A percentile compares a stretch with the other conserved stretches of the same genome.
phyloP scores from a whole-genome alignment of 2,329 filamentous ascomycete genomes.

The Aspergillus carbonarius region DNA sequence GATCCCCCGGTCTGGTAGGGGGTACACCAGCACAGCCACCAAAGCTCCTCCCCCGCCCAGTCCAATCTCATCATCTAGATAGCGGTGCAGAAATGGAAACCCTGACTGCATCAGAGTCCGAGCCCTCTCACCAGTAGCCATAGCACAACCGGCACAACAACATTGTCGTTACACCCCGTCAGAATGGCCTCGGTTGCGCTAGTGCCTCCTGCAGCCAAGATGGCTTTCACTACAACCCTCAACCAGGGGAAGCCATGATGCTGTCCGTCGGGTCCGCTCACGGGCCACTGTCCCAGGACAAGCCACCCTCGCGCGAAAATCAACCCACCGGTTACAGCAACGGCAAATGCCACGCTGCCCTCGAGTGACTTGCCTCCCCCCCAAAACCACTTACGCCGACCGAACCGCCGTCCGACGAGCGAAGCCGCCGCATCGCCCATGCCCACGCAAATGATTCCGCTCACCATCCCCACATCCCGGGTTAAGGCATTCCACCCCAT shows the following conservation, averaged over 20 bases:
- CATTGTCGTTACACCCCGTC: constrained; percentile 97
- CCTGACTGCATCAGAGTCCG: constrained; percentile 32
- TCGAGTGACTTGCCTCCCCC: constrained; percentile 94
- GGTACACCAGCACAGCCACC: too few species aligned
- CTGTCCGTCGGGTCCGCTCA: constrained; percentile 19
- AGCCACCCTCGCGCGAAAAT: constrained; percentile 72
- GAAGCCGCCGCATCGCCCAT: constrained; percentile 93
- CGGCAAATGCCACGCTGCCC: constrained; percentile 76
- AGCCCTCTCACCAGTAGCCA: constrained; percentile 89
- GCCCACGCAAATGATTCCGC: constrained; percentile 90
- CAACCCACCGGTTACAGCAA: constrained; percentile 75
- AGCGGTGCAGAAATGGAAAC: background rate
- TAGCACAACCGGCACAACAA: constrained; percentile 87
- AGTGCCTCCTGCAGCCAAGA: constrained; percentile 71
- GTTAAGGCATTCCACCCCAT: constrained; percentile 71
- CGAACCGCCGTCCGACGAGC: constrained; percentile 82
- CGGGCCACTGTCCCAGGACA: constrained; percentile 68
- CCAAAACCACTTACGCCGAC: constrained; percentile 91
- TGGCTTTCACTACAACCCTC: constrained; percentile 56
- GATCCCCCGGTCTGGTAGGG: too few species aligned
- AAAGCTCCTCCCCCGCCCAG: too few species aligned
- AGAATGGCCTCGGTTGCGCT: constrained; percentile 93
- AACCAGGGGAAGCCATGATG: constrained; percentile 27
- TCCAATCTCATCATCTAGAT: too few species aligned
- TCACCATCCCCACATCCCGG: constrained; percentile 83